Evolutionary conservation across 2,329 filamentous ascomycete species (phyloP), one percentile per base, ranked within the genome.

Genomic region (Metarhizium anisopliae): DNA sequence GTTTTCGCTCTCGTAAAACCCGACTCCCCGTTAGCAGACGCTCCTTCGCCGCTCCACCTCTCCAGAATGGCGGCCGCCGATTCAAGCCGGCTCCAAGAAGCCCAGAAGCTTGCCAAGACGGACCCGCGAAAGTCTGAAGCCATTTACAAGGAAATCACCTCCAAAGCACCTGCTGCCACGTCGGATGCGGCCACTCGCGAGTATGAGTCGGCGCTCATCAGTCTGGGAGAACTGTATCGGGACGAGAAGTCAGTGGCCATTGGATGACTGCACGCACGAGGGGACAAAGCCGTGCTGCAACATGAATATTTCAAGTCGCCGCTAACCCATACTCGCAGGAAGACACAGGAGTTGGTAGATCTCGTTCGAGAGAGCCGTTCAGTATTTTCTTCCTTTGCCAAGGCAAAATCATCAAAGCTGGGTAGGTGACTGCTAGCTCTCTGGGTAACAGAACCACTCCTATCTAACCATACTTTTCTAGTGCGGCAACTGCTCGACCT

Each of bases 381-480:
- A 62, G 89, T 94, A 49, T 85, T 99, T 62, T 96, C 93, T 57
- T 94, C 90, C 61, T 97, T 99, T 72, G 94, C 94, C 62, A 96
- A 97, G 80, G 94, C 95, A 60, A 99, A 99, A 83, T 97, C 94
- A 36, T 90, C 94, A 56, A 99, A 99, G 77, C 80, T 99, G 60
- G 90, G 94, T 97, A 85, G 62, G 86, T 49, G 45, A 49, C 16
- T 30, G 25, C 45, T 30, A 8, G 3, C n/a, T 13, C 20, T 10
- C 42, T 47, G 52, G 53, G 54, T 45, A 18, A 6, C 29, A 40
- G 4, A 30, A 47, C 36, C 3, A 47, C n/a, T 25, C 45, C 10
- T 6, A 16, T 38, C 53, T 53, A 47, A 53, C 30, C 32, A 58
- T 25, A 14, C n/a, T 58, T 25, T 16, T n/a, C 60, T 63, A 96